Evolutionary conservation across 441 rosid genomes (phyloP).

Genomic region (Gossypium lobatum): DNA sequence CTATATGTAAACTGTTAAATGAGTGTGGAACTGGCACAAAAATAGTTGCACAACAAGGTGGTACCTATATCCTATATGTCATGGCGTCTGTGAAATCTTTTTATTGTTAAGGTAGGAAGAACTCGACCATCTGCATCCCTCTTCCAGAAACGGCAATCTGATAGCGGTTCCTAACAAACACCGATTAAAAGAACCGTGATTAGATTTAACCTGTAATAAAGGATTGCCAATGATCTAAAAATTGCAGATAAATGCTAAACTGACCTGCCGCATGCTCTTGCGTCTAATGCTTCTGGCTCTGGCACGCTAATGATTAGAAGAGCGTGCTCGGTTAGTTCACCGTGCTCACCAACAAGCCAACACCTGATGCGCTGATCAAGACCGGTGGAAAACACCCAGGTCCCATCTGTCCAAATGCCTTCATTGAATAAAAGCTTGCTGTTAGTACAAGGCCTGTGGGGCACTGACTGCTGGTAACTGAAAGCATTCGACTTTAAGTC

Average conservation of each 20-base stretch:
- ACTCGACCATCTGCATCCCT: conserved; percentile 85
- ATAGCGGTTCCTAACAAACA: conserved; percentile 52
- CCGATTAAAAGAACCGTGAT: not conserved
- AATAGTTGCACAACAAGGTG: not conserved
- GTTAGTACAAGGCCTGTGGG: conserved; percentile 14
- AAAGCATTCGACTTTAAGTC: not conserved
- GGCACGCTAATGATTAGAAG: conserved; percentile 68
- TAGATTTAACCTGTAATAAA: not conserved
- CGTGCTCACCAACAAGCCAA: conserved; percentile 53
- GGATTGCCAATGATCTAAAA: not conserved
- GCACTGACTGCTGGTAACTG: not conserved
- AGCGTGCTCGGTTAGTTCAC: conserved; percentile 22
- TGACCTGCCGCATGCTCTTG: conserved; percentile 63
- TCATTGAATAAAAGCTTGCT: conserved; percentile 20
- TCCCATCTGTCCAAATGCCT: conserved; percentile 92
- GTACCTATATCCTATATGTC: not conserved
- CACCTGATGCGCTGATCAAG: conserved; percentile 96
- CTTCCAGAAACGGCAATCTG: conserved; percentile 87
- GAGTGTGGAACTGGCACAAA: not conserved
- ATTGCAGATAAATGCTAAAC: conserved; percentile 14
- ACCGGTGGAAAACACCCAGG: conserved; percentile 87
- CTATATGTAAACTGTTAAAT: not conserved
- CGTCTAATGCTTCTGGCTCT: conserved; percentile 89
- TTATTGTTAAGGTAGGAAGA: conserved; percentile 20
- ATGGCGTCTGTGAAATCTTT: not conserved